These are phyloP conservation scores for Colletotrichum godetiae DNA, from an alignment of 2,329 filamentous ascomycete species.

Conservation along the genomic window DNA sequence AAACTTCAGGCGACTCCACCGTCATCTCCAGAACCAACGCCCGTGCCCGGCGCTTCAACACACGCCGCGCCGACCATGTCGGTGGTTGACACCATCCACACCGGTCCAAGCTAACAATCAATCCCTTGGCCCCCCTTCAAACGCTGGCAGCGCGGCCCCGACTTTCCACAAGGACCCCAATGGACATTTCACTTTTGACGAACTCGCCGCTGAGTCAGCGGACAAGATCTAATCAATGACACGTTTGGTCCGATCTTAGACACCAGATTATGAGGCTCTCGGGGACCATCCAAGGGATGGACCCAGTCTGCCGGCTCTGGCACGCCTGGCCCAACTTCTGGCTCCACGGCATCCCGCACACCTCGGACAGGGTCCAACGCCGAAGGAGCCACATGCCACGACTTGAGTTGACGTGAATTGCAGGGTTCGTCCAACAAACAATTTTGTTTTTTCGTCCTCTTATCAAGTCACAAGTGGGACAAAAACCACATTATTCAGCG, in stretches of 20 bases:
- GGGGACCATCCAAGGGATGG: not conserved
- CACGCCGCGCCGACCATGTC: constrained; percentile 17
- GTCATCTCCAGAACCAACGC: not conserved
- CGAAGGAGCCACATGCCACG: constrained; percentile 5
- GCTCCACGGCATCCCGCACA: constrained; percentile 8
- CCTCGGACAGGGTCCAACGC: constrained; percentile 18
- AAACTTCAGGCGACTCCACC: constrained; percentile 12
- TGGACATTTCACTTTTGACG: not conserved
- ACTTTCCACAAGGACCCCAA: no score
- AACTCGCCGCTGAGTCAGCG: constrained; percentile 25
- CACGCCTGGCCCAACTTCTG: not conserved
- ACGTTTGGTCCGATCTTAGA: not conserved
- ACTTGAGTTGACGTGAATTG: not conserved
- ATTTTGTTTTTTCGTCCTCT: not conserved
- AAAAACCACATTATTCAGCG: no score
- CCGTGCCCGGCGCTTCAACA: constrained; percentile 14
- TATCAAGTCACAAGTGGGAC: not conserved
- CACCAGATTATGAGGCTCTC: constrained; percentile 5
- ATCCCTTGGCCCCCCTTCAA: not conserved
- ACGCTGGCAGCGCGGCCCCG: no score
- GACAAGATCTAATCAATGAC: not conserved
- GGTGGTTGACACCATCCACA: not conserved
- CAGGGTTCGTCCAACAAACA: constrained; percentile 1
- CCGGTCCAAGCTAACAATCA: not conserved
- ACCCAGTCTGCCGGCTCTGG: not conserved